phyloP scores from a whole-genome alignment of 306 rosid species.

The Vachellia pachyceras region DNA sequence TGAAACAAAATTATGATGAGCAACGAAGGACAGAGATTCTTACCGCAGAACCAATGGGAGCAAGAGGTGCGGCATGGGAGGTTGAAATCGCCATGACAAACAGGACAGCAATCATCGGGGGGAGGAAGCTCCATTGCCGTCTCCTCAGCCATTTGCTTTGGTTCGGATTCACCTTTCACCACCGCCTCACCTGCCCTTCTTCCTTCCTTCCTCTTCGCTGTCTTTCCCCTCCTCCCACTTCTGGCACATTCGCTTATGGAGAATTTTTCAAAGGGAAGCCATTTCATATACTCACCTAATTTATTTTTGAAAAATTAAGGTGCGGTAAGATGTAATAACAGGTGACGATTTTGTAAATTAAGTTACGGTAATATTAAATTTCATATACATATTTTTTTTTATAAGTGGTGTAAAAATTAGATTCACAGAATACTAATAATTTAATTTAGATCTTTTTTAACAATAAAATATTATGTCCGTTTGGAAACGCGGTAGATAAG shows the following conservation, averaged over 20 bases:
- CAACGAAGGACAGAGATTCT: not conserved
- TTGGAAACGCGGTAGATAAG: no score
- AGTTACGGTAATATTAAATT: no score
- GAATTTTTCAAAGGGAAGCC: no score
- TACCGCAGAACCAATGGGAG: slow-evolving; percentile 40
- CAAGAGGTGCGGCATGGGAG: slow-evolving; percentile 39
- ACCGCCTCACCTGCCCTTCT: not conserved
- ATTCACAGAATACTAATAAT: no score
- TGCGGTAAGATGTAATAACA: no score
- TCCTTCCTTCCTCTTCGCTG: no score
- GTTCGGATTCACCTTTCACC: not conserved
- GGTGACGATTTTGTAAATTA: no score
- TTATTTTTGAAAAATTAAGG: not conserved
- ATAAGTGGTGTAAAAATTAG: no score
- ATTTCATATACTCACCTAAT: not conserved
- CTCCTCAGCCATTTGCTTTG: not conserved
- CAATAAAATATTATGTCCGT: no score
- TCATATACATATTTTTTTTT: no score
- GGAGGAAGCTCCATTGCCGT: slow-evolving; percentile 29
- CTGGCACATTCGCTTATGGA: no score
- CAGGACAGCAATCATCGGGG: slow-evolving; percentile 36
- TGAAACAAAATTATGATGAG: not conserved
- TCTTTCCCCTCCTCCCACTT: not conserved
- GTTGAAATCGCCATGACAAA: slow-evolving; percentile 26
- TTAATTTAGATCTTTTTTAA: no score